Evolutionary conservation across 2,329 filamentous ascomycete genomes (phyloP), one percentile per base, ranked within the genome.

Genomic region (Claviceps sp.): DNA sequence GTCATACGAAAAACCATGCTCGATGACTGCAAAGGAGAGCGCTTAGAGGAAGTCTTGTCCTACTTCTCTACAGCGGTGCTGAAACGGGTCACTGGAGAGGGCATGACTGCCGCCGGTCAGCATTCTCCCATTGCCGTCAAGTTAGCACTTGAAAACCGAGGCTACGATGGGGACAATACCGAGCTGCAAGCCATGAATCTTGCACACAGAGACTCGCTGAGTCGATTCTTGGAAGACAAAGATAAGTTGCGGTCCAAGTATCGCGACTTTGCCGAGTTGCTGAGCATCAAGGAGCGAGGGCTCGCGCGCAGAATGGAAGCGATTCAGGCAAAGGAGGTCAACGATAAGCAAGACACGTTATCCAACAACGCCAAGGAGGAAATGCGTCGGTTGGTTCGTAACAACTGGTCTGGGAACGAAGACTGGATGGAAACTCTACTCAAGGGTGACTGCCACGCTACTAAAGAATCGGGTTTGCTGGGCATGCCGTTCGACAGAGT

Each of bases 1-100:
- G 78, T 94, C 1, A 70, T 97, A 36, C 81, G 93, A 49, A 96
- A 95, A 71, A 95, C 88, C 0, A 95, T 96, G 87, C 73, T 98
- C 49, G 93, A 98, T 63, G 91, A 98, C 60, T 98, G 93, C 69
- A 90, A 86, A 58, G 91, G 91, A 5, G 89, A 95, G 51, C 83
- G 88, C 56, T 79, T 97, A 51, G 89, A 90, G 63, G 93, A 98
- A 62, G 71, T 95, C 1, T 74, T 97, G 29, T 81, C 88, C 3
- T 75, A 81, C 0, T 94, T 98, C 60, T 96, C 91, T 1, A 86
- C 86, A 14, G 79, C 82, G 0, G 89, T 95, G 0, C 66, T 97
- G 55, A 86, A 86, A 61, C 88, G 84, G 61, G 67, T 79, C 1
- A 68, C 86, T 1, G 70, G 74, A 0, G 68, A 71, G 43, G 63